Evolutionary conservation across 192 early-diverging fungal species (phyloP).

Genomic region (Backusella morwellensis): DNA sequence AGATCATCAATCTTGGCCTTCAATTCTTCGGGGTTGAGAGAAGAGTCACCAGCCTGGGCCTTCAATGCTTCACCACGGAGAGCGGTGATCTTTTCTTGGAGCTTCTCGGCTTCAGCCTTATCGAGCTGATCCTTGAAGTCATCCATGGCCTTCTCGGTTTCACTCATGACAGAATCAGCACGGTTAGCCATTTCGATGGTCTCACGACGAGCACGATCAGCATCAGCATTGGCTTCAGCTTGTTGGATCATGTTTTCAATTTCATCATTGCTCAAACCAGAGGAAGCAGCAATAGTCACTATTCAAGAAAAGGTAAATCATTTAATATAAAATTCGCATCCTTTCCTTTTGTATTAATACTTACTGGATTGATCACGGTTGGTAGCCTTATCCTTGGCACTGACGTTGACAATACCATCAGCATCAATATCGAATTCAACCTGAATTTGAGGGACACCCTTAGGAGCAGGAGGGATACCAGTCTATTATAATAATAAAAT

Average conservation of each 20-base stretch:
- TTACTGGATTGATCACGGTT: slow-evolving; percentile 80
- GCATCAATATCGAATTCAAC: slow-evolving; percentile 99
- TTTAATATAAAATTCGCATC: not conserved
- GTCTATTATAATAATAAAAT: slow-evolving; percentile 32
- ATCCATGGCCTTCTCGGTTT: slow-evolving; percentile 93
- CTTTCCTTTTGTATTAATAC: not conserved
- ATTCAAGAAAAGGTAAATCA: not conserved
- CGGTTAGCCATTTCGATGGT: slow-evolving; percentile 89
- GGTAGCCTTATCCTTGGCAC: slow-evolving; percentile 94
- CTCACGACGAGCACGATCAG: slow-evolving; percentile 90
- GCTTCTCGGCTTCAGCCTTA: slow-evolving; percentile 83
- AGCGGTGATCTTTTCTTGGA: slow-evolving; percentile 78
- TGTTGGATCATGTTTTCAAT: slow-evolving; percentile 93
- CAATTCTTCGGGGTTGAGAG: slow-evolving; percentile 80
- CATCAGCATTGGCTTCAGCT: slow-evolving; percentile 88
- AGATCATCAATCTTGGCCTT: slow-evolving; percentile 83
- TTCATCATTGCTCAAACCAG: slow-evolving; percentile 86
- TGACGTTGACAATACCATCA: slow-evolving; percentile 96
- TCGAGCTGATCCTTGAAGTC: slow-evolving; percentile 98
- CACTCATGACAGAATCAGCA: slow-evolving; percentile 87
- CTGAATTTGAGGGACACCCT: slow-evolving; percentile 94
- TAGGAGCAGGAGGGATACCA: slow-evolving; percentile 90
- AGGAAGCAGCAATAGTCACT: slow-evolving; percentile 89
- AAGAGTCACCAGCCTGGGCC: slow-evolving; percentile 63
- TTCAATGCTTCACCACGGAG: slow-evolving; percentile 77